A percentile compares a stretch with the other conserved stretches of the same genome.
Evolutionary conservation across 2,329 filamentous ascomycete species (phyloP).

Genomic region (Neonectria punicea): DNA sequence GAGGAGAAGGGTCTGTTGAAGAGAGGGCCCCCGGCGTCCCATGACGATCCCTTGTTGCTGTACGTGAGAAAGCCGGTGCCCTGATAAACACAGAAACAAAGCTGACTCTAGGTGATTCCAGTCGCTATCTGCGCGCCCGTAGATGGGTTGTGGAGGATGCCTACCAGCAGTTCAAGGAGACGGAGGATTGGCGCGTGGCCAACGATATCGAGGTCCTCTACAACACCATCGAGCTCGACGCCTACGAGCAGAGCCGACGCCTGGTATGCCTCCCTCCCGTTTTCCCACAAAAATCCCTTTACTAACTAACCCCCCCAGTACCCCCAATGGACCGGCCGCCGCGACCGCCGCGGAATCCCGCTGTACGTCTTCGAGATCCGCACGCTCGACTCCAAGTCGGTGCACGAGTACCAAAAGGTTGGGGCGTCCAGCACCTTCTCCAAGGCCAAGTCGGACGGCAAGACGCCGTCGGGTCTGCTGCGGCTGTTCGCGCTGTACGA

Average conservation of each 20-base stretch:
- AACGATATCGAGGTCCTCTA: constrained; percentile 85
- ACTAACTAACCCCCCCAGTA: constrained; percentile 65
- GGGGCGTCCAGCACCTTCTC: constrained; percentile 65
- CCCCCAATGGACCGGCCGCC: constrained; percentile 92
- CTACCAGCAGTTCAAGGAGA: constrained; percentile 85
- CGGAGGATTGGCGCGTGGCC: constrained; percentile 85
- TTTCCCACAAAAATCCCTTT: not conserved
- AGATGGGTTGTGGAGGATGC: constrained; percentile 83
- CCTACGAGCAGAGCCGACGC: constrained; percentile 82
- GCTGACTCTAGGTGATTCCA: constrained; percentile 50
- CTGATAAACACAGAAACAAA: constrained; percentile 4
- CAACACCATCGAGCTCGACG: constrained; percentile 84
- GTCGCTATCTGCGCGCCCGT: constrained; percentile 86
- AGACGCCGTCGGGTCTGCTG: constrained; percentile 78
- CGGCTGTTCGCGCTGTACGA: constrained; percentile 94
- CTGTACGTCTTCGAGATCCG: constrained; percentile 91
- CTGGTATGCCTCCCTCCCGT: constrained; percentile 63
- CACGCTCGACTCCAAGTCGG: constrained; percentile 83
- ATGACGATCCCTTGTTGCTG: constrained; percentile 80
- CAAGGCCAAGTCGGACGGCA: constrained; percentile 72
- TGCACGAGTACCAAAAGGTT: constrained; percentile 79
- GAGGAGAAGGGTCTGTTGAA: constrained; percentile 73
- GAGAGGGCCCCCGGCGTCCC: constrained; percentile 66
- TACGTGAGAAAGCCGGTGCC: constrained; percentile 53
- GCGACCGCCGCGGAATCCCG: constrained; percentile 90